These are phyloP conservation scores for Blastobotrys robertii DNA, from an alignment of 805 yeast genomes.

Conservation along the genomic window DNA sequence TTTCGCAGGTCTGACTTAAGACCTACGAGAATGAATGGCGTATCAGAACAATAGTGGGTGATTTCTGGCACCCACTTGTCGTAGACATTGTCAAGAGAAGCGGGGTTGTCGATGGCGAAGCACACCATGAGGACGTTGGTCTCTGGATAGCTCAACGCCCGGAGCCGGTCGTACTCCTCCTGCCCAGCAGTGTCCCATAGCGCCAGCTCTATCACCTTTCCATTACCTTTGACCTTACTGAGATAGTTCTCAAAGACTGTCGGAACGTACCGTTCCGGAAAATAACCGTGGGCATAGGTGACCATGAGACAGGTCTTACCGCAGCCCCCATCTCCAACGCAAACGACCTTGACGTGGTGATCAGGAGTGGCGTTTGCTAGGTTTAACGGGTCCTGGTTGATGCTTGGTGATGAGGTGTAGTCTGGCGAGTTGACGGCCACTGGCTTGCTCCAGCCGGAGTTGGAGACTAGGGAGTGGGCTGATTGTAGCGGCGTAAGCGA, in stretches of 20 bases:
- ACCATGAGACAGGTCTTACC: constrained; percentile 76
- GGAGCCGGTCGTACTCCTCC: constrained; percentile 70
- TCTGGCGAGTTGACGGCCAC: not conserved
- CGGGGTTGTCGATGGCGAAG: constrained; percentile 54
- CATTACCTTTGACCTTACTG: constrained; percentile 40
- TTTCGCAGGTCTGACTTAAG: constrained; percentile 57
- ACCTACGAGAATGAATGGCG: constrained; percentile 75
- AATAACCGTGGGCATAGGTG: constrained; percentile 57
- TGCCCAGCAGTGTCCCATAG: constrained; percentile 91
- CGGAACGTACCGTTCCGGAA: constrained; percentile 69
- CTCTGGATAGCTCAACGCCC: constrained; percentile 75
- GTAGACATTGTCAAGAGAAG: constrained; percentile 59
- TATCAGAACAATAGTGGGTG: constrained; percentile 67
- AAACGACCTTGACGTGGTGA: constrained; percentile 49
- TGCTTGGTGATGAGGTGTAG: not conserved
- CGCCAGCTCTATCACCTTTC: constrained; percentile 54
- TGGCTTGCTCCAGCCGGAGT: not conserved
- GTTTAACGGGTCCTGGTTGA: constrained; percentile 3
- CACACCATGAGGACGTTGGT: constrained; percentile 68
- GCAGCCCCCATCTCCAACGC: constrained; percentile 85
- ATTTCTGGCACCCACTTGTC: constrained; percentile 89
- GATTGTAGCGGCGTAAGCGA: not conserved
- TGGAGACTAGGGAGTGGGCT: not conserved
- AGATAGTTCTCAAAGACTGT: constrained; percentile 76
- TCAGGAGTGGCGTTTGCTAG: constrained; percentile 21